These are phyloP conservation scores for Nakazawaea pomicola DNA, from an alignment of 805 yeast genomes.

Conservation along the genomic window DNA sequence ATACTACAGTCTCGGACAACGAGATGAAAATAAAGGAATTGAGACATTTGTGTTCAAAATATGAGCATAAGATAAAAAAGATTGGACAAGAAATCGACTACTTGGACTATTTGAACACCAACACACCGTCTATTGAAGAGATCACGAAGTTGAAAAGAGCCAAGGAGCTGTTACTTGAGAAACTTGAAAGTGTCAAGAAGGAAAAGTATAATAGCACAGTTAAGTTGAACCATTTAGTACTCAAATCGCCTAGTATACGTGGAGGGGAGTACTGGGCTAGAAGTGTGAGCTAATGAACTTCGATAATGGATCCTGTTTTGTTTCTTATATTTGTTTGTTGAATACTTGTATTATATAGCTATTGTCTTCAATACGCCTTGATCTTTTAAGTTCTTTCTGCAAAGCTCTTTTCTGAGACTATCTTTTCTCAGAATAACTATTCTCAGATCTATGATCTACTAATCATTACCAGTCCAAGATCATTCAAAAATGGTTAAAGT, in stretches of 20 bases:
- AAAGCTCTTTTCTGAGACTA: no score
- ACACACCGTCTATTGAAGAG: constrained; percentile 9
- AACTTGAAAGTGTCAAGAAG: constrained; percentile 10
- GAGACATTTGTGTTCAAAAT: background rate
- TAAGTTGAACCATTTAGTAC: constrained; percentile 11
- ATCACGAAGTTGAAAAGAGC: constrained; percentile 10
- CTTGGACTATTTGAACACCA: constrained; percentile 8
- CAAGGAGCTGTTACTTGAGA: constrained; percentile 8
- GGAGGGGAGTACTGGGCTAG: constrained; percentile 14
- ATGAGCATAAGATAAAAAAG: constrained; percentile 6
- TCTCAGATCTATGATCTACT: no score
- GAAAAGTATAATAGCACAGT: constrained; percentile 11
- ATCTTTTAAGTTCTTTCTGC: no score
- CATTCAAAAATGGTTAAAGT: no score
- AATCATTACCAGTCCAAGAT: no score
- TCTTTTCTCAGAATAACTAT: no score
- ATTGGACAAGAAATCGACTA: constrained; percentile 9
- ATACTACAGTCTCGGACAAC: background rate
- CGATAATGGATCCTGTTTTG: background rate
- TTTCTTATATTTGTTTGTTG: no score
- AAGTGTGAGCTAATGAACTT: constrained; percentile 5
- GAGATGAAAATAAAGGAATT: constrained; percentile 8
- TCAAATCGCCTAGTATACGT: constrained; percentile 6
- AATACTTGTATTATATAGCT: no score
- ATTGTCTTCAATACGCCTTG: no score